These are phyloP conservation scores for Aspergillus nidulans DNA, from an alignment of 495 filamentous ascomycete genomes.

Conservation along the genomic window DNA sequence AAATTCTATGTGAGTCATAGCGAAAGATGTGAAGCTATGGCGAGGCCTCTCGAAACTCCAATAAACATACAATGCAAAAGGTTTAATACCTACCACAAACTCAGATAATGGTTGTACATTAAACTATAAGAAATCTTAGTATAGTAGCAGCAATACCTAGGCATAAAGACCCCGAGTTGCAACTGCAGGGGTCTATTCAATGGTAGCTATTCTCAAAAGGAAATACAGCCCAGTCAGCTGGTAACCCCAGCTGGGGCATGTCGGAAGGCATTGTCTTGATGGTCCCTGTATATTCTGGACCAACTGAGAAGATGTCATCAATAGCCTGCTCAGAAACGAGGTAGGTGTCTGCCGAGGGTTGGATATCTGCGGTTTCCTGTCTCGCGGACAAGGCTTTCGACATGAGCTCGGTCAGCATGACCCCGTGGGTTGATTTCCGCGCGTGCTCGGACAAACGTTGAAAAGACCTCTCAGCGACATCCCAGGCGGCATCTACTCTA, in stretches of 20 bases:
- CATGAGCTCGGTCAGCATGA: constrained; percentile 9
- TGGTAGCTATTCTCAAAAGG: neutral
- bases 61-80: too few relatives aligned
- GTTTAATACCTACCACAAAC: too few relatives aligned
- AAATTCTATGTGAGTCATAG: too few relatives aligned
- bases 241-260: neutral
- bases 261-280: neutral
- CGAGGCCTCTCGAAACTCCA: too few relatives aligned
- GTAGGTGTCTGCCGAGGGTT: neutral
- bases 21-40: too few relatives aligned
- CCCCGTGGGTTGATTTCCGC: neutral
- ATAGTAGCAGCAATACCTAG: too few relatives aligned
- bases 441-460: constrained; percentile 10
- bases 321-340: neutral
- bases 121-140: too few relatives aligned
- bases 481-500: neutral
- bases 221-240: neutral
- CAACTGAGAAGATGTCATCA: neutral
- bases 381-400: neutral
- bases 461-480: constrained; percentile 7
- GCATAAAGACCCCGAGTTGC: too few relatives aligned
- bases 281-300: neutral
- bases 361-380: neutral
- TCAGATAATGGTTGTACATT: too few relatives aligned
- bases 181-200: neutral